Evolutionary conservation across 2,329 filamentous ascomycete genomes (phyloP), one percentile per base, ranked within the genome.

Genomic region (Ophiostoma fasciatum): DNA sequence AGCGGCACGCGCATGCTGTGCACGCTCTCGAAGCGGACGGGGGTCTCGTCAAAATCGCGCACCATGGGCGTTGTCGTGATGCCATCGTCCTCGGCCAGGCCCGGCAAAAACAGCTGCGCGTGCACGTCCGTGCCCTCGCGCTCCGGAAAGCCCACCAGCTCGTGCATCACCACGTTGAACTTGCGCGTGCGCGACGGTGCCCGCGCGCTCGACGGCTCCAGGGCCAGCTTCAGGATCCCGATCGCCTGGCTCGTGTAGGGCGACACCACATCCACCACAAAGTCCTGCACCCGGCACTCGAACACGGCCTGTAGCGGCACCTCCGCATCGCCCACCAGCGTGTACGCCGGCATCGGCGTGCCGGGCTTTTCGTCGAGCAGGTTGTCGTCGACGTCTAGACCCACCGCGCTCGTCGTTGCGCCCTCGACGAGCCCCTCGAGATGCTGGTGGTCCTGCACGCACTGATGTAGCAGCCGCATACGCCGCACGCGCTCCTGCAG

Each of bases 131-230:
- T 93, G 12, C 90, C 90, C 61, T 98, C 90, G 43, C 88, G 75
- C 58, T 98, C 90, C 0, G 90, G 81, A 48, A 98, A 98, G 1
- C 90, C 90, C 25, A 90, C 62, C 60, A 98, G 73, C 51, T 96
- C 85, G 51, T 93, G 87, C 83, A 98, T 94, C 22, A 96, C 87
- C 5, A 96, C 87, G 49, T 96, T 98, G 61, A 98, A 98, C 54
- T 96, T 98, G 39, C 96, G 63, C 3, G 83, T 94, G 40, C 82
- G 90, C 11, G 83, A 82, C 12, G 90, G 90, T 4, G 87, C 88
- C 49, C 92, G 78, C 3, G 88, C 87, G 32, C 84, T 88, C 1
- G 88, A 96, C 12, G 90, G 90, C 52, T 98, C 90, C 7, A 98
- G 62, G 0, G 88, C 88, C 26, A 98, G 63, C 49, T 85, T 82